Evolutionary conservation across 371 early-diverging fungal genomes (phyloP).

Genomic region (Apophysomyces variabilis): DNA sequence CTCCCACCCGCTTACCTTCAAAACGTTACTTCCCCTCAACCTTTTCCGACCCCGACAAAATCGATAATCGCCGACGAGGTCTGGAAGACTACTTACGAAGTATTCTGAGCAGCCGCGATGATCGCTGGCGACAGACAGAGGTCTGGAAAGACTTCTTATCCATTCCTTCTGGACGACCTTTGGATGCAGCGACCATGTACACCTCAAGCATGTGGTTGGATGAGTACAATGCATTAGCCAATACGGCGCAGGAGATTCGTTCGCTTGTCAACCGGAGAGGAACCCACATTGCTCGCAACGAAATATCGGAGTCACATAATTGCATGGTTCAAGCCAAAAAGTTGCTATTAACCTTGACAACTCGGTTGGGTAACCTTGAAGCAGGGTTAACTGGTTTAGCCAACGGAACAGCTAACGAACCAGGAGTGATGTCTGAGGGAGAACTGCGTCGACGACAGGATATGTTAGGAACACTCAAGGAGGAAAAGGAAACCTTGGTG

Average conservation of each 20-base stretch:
- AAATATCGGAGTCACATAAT: constrained; percentile 79
- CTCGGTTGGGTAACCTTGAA: constrained; percentile 62
- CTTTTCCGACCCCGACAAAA: constrained; percentile 63
- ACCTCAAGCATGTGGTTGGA: constrained; percentile 88
- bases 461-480: constrained; percentile 71
- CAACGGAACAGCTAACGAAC: constrained; percentile 35
- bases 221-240: constrained; percentile 69
- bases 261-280: constrained; percentile 71
- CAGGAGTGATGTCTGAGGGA: constrained; percentile 60
- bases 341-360: constrained; percentile 56
- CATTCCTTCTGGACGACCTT: constrained; percentile 60
- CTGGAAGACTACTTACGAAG: constrained; percentile 82
- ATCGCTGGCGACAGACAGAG: constrained; percentile 78
- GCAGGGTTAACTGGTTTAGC: constrained; percentile 59
- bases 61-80: constrained; percentile 82
- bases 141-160: constrained; percentile 82
- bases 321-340: constrained; percentile 82
- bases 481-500: constrained; percentile 69
- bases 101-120: constrained; percentile 74
- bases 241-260: constrained; percentile 72
- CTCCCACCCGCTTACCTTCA: constrained; percentile 67
- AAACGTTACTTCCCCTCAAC: constrained; percentile 74
- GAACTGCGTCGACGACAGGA: constrained; percentile 82
- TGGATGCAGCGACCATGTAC: constrained; percentile 43
- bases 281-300: constrained; percentile 72